Conservation (phyloP, 768 basidiomycete species). For the Epithele typhae region DNA sequence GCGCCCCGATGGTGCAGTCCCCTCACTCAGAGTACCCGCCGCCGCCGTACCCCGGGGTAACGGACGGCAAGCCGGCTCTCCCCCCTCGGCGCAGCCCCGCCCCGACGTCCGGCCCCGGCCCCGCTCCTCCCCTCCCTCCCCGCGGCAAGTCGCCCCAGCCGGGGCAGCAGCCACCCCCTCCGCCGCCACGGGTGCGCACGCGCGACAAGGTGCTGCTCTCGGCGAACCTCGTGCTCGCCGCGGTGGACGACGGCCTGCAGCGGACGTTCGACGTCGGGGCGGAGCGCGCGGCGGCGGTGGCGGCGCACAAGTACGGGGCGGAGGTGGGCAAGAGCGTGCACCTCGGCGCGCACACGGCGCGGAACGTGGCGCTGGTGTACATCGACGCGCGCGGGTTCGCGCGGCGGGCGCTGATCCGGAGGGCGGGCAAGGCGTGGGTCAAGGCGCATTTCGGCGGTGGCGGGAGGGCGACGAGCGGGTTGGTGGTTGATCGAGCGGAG, state of each 20-base stretch:
- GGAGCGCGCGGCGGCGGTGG: constrained; percentile 41
- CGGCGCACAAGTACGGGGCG: constrained; percentile 54
- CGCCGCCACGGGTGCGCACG: constrained; percentile 20
- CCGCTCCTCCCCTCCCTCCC: constrained; percentile 6
- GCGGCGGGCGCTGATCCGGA: constrained; percentile 61
- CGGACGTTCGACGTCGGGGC: constrained; percentile 49
- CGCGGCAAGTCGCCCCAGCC: constrained; percentile 10
- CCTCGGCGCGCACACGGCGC: constrained; percentile 58
- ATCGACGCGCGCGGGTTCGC: constrained; percentile 73
- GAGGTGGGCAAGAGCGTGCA: constrained; percentile 58
- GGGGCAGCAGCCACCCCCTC: neutral
- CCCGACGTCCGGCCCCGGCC: neutral
- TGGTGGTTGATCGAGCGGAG: constrained; percentile 7
- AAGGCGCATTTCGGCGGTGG: constrained; percentile 34
- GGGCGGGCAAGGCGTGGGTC: constrained; percentile 53
- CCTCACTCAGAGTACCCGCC: neutral
- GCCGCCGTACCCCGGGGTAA: neutral
- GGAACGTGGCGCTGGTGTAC: constrained; percentile 73
- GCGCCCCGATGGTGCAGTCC: neutral
- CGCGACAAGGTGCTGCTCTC: constrained; percentile 52
- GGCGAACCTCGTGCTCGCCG: constrained; percentile 62
- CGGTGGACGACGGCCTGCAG: constrained; percentile 55
- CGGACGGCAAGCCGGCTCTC: constrained; percentile 4
- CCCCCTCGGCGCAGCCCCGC: constrained; percentile 1
- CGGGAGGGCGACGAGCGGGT: constrained; percentile 11